Evolutionary conservation across 352 stramenopile genomes (phyloP), one percentile per base, ranked within the genome.

Genomic region (Proteromonas lacertae): DNA sequence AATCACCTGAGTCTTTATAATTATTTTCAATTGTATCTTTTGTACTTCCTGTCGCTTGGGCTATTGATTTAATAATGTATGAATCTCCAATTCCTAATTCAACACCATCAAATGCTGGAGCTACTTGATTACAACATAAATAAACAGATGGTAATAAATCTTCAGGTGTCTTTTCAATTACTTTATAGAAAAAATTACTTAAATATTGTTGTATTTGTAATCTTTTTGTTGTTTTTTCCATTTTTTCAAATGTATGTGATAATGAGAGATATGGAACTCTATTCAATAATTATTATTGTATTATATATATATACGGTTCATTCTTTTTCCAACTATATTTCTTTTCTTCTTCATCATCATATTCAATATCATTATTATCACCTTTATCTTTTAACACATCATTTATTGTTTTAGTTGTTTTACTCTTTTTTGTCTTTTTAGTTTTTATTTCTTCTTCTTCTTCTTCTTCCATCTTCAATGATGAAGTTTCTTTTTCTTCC

Each of bases 1-100:
- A 53, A 54, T 97, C 88, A n/a, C 88, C 86, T 42, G 84, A 60
- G 32, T 72, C 68, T 45, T 91, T 65, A 38, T 91, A 90, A 55
- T 84, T 79, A 22, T 83, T 59, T 49, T 92, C 91, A 44, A 96
- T 23, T 18, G 25, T 9, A 13, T 32, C 16, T 18, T 33, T 55
- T 2, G 35, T 43, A 9, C 44, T 36, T n/a, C 45, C 45, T 4
- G 42, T 44, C 1, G 41, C 25, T 16, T 48, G 18, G 13, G 35
- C 29, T 1, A 81, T 71, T 4, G 69, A 59, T 46, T 88, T 88
- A 51, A 80, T 83, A 19, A 88, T 40, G 35, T 84, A 70, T 4
- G 67, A 58, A 38, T 86, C 70, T 26, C 72, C 72, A 24, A 88
- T 78, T 16, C 72, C 72, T 36, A 88, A 71, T 46, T 88, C 78